Base-by-base conservation (phyloP, 257 asterid genomes). In the Gentiana dahurica region DNA sequence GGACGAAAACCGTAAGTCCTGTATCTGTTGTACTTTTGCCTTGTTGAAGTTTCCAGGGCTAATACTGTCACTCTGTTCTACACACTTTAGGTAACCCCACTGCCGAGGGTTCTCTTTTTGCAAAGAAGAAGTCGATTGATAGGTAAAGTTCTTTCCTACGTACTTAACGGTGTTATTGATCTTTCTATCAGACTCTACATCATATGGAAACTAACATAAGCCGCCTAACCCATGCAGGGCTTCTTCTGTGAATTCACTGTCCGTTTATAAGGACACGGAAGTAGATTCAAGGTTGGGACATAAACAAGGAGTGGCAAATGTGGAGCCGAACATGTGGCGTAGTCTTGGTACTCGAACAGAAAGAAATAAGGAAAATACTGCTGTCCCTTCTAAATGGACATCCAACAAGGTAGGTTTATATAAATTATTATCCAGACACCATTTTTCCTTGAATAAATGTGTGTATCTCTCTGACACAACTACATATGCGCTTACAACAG, bases 311-410 rank as follows among this genome's bases (percentile, higher is more conserved):
- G 49, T 49, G 51, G 59, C 83, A 50, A 73, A 79, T 68, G 58
- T 49, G 58, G 86, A 77, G 59, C 59, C 64, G 49, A 82, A 73
- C 62, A 65, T 81, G 48, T 87, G 94, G 96, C 85, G 79, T 66
- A 73, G 77, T 44, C 96, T 91, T 24, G 95, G 96, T 68, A 87
- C 82, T 53, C 87, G 87, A 51, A 89, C 92, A 71, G 98, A 87
- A 65, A 83, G 98, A 72, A 91, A 91, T 49, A 87, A 91, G 69
- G 98, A 91, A 75, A 91, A 91, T 49, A 83, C 59, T 66, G 80
- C 82, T 62, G 66, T 82, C 71, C 95, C 95, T 75, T 87, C 96
- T 53, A 91, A 81, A 63, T 91, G 98, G 98, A 85, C 95, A 61
- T 73, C 92, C 38, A 77, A 74, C 61, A 87, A 87, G 87, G 98